Evolutionary conservation across 768 basidiomycete genomes (phyloP).

Genomic region (Suillus weaverae): DNA sequence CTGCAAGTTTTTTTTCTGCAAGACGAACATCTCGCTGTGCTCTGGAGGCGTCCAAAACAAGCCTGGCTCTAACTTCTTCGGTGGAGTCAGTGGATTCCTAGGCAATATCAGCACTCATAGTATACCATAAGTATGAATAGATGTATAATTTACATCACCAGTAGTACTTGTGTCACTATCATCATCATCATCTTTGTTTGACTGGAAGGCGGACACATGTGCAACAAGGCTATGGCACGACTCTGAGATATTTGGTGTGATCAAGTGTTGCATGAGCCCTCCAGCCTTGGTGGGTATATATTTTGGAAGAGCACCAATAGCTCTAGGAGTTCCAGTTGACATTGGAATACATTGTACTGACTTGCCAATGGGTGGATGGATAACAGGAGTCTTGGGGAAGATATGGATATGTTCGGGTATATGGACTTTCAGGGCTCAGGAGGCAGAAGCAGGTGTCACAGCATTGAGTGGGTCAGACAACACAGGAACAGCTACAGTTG

Average conservation of each 20-base stretch:
- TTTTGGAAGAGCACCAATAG: neutral
- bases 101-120: neutral
- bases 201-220: neutral
- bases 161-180: neutral
- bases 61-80: neutral
- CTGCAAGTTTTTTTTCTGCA: neutral
- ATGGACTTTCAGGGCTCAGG: neutral
- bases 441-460: neutral
- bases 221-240: neutral
- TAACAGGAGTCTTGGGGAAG: neutral
- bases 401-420: neutral
- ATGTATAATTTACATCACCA: neutral
- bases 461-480: neutral
- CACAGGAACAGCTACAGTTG: neutral
- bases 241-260: neutral
- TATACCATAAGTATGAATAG: neutral
- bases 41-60: neutral
- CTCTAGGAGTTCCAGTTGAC: neutral
- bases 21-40: neutral
- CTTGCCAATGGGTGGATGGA: neutral
- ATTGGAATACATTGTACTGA: neutral
- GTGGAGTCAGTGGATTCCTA: neutral
- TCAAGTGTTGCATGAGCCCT: slow-evolving; percentile 1
- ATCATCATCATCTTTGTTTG: neutral
- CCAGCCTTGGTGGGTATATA: neutral